phyloP scores from a whole-genome alignment of 2,329 filamentous ascomycete genomes.

The Hypoxylon sp. region DNA sequence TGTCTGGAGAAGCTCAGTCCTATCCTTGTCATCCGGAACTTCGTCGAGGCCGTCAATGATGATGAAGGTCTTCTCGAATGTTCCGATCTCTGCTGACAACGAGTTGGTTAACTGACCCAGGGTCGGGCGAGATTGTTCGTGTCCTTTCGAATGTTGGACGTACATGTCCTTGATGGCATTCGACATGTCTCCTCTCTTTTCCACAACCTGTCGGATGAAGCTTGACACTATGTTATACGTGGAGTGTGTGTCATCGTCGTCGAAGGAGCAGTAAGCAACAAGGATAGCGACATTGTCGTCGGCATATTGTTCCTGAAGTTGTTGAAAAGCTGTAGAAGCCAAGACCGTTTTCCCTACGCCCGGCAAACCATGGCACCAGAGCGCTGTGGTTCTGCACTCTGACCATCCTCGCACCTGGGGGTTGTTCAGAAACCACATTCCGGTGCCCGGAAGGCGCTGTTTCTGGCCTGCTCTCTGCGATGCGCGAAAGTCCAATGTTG shows the following conservation, averaged over 20 bases:
- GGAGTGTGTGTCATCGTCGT: conserved; percentile 12
- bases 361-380: conserved; percentile 13
- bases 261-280: conserved; percentile 7
- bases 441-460: conserved; percentile 7
- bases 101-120: conserved; percentile 8
- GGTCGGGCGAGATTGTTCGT: background rate
- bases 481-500: conserved; percentile 2
- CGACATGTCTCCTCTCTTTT: conserved; percentile 17
- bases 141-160: background rate
- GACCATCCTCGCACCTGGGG: conserved; percentile 16
- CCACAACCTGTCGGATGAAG: conserved; percentile 11
- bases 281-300: background rate
- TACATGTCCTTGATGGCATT: conserved; percentile 4
- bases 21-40: conserved; percentile 2
- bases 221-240: conserved; percentile 7
- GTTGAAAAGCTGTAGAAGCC: conserved; percentile 1
- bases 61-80: conserved; percentile 2
- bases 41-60: conserved; percentile 7
- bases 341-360: conserved; percentile 9
- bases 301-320: conserved; percentile 4
- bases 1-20: conserved; percentile 6
- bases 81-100: conserved; percentile 2
- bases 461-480: conserved; percentile 3
- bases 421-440: conserved; percentile 13
- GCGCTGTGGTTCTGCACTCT: conserved; percentile 11